Conservation (phyloP, 2,329 filamentous ascomycete genomes). For the Diaporthe helianthi region DNA sequence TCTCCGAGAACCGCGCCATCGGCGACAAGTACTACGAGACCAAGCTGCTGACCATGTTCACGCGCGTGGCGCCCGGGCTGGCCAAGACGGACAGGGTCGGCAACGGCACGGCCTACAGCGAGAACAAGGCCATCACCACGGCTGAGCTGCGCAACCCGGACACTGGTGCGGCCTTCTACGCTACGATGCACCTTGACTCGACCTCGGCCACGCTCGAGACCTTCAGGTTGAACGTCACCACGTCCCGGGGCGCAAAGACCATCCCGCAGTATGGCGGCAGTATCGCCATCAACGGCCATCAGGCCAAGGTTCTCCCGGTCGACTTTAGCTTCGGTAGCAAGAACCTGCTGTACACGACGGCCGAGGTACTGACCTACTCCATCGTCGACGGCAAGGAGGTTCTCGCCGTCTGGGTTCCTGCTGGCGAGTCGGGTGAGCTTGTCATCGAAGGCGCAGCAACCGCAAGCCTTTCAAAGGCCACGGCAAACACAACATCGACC, state of each 20-base stretch:
- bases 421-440: conserved; percentile 62
- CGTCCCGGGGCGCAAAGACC: conserved; percentile 60
- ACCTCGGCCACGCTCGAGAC: conserved; percentile 56
- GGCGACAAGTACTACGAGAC: conserved; percentile 69
- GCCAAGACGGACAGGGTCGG: conserved; percentile 59
- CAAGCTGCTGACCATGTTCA: conserved; percentile 67
- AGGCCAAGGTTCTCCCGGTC: conserved; percentile 67
- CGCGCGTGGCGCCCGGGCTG: conserved; percentile 62
- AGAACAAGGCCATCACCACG: conserved; percentile 58
- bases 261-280: conserved; percentile 57
- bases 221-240: conserved; percentile 63
- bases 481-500: conserved; percentile 48
- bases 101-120: conserved; percentile 56
- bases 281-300: conserved; percentile 64
- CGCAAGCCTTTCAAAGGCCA: conserved; percentile 44
- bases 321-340: conserved; percentile 63
- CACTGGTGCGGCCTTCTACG: conserved; percentile 64
- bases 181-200: conserved; percentile 61
- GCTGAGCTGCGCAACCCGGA: conserved; percentile 66
- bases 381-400: conserved; percentile 54
- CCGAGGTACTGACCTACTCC: conserved; percentile 60
- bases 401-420: conserved; percentile 60
- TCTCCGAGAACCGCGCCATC: conserved; percentile 64
- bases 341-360: conserved; percentile 61
- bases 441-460: conserved; percentile 50